phyloP scores from a whole-genome alignment of 2,329 filamentous ascomycete species.

The Colletotrichum tanaceti region DNA sequence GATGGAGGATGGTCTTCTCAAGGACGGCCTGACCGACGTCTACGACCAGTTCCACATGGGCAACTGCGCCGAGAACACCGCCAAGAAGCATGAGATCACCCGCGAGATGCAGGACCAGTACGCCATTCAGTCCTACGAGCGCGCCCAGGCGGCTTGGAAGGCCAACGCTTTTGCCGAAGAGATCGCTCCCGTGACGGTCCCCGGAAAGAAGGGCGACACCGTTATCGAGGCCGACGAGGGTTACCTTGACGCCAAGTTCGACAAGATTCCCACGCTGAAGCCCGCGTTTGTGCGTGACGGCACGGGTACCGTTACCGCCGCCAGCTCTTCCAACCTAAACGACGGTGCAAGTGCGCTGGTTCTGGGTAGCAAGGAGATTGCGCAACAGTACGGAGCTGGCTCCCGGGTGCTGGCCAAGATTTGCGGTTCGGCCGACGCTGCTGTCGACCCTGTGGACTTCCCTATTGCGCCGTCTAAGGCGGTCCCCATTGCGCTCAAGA shows the following conservation, averaged over 20 bases:
- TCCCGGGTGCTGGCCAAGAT: constrained; percentile 90
- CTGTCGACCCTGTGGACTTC: constrained; percentile 92
- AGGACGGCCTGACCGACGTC: constrained; percentile 95
- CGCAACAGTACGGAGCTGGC: constrained; percentile 79
- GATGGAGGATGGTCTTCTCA: constrained; percentile 91
- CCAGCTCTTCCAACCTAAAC: constrained; percentile 93
- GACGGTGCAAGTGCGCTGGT: constrained; percentile 94
- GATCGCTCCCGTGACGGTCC: constrained; percentile 87
- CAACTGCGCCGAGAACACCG: constrained; percentile 93
- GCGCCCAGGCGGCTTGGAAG: constrained; percentile 91
- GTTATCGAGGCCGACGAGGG: constrained; percentile 88
- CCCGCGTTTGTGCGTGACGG: constrained; percentile 90
- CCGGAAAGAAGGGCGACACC: constrained; percentile 83
- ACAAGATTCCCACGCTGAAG: constrained; percentile 88
- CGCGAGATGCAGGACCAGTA: constrained; percentile 92
- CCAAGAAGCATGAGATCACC: constrained; percentile 84
- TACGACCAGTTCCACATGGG: constrained; percentile 99
- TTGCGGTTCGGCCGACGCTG: constrained; percentile 87
- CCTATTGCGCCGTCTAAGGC: constrained; percentile 92
- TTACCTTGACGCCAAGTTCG: constrained; percentile 85
- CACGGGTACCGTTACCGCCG: constrained; percentile 90
- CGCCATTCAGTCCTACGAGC: constrained; percentile 88
- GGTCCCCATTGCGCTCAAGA: constrained; percentile 87
- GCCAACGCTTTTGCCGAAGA: constrained; percentile 86
- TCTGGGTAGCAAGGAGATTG: constrained; percentile 82